Evolutionary conservation across 305 asterid genomes (phyloP).

Genomic region (Solanum hybrid): DNA sequence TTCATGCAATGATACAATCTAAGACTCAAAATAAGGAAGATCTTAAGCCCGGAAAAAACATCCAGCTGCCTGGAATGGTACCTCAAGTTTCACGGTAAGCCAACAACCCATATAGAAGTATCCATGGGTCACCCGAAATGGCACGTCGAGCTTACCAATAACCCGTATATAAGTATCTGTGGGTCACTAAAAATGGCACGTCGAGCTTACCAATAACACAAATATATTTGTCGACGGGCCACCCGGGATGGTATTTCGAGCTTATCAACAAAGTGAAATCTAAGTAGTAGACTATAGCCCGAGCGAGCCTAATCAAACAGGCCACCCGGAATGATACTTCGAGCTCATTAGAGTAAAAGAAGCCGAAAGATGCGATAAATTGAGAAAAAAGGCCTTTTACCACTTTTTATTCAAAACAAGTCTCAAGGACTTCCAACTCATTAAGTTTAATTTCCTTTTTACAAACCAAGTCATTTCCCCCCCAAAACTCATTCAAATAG

Average conservation of each 20-base stretch:
- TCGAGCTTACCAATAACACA: not conserved
- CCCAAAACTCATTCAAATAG: no score
- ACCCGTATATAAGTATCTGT: not conserved
- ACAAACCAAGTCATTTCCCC: not conserved
- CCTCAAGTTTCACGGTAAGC: not conserved
- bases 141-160: not conserved
- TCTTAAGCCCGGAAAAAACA: not conserved
- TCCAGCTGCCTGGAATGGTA: not conserved
- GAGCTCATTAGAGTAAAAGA: not conserved
- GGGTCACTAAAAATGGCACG: not conserved
- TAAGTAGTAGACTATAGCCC: not conserved
- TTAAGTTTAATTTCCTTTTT: not conserved
- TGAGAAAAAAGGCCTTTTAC: not conserved
- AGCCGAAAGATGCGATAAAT: not conserved
- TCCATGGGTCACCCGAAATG: not conserved
- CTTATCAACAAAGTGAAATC: no score
- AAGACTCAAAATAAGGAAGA: not conserved
- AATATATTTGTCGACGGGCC: no score
- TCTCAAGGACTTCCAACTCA: not conserved
- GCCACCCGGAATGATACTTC: not conserved
- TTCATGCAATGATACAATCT: not conserved
- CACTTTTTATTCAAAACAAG: not conserved
- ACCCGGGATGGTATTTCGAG: no score
- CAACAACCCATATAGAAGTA: not conserved
- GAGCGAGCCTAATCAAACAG: not conserved